Evolutionary conservation across 306 rosid genomes (phyloP), one percentile per base, ranked within the genome.

Genomic region (Rosa chinensis): DNA sequence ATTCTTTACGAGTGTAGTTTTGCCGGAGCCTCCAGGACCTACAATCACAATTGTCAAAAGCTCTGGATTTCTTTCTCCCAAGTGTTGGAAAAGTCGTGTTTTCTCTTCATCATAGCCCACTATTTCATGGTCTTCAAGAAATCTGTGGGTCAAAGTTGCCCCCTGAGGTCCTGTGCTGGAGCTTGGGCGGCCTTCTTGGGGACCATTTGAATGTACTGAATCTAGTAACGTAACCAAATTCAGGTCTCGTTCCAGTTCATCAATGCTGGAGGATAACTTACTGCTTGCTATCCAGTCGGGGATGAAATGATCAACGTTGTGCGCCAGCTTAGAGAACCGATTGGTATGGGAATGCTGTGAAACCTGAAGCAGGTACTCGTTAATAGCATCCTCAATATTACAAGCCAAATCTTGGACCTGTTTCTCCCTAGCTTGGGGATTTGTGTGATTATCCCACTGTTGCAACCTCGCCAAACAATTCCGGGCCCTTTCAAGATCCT

Each of bases 161-260:
- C 25, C 25, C 25, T 25, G 25, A 25, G 25, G 25, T 25, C 25
- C 25, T 25, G 25, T 25, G 25, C 25, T 25, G 25, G 25, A 25
- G 25, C 25, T 25, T 25, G 25, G 25, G 25, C 25, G 25, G 25
- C 8, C 58, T 39, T 39, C 42, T 5, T 39, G 4, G 0, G 16
- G 0, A 25, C 25, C 25, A 25, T 25, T 0, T 25, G 25, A 25
- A 25, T 25, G 25, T 25, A 25, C 25, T 25, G 2, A 16, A 14
- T 48, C 61, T 11, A 45, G 42, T 0, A 0, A 0, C 0, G 2
- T 0, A 71, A 45, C 0, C 0, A 14, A 6, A 6, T 2, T 0
- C 1, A 70, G 1, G 8, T 25, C 47, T 1, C 14, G 1, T 0
- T 53, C 1, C 8, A 21, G 42, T 0, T 25, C 25, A 25, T 25